Conservation (phyloP, 148 eudicot genomes). For the Camellia lanceoleosa region DNA sequence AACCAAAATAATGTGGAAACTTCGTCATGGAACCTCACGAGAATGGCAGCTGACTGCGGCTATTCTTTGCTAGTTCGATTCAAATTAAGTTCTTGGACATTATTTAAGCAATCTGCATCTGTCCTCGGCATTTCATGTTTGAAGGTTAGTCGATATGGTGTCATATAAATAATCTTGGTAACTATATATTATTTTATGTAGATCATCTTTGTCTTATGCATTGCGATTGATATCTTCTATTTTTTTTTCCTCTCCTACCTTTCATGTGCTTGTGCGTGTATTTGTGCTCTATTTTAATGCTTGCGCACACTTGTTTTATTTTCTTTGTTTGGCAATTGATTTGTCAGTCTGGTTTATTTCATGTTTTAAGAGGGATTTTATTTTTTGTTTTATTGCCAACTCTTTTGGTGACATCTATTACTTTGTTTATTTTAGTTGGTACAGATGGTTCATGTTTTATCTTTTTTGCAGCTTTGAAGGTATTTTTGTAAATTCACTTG, state of each 20-base stretch:
- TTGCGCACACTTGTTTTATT: no score
- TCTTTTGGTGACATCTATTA: no score
- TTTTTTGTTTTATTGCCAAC: no score
- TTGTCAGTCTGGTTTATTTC: no score
- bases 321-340: no score
- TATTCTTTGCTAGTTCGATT: conserved; percentile 31
- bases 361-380: no score
- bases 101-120: conserved; percentile 22
- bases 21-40: conserved; percentile 7
- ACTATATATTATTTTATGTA: background rate
- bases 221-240: background rate
- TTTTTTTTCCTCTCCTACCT: no score
- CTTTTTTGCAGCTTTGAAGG: no score
- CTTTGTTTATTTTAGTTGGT: no score
- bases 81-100: conserved; percentile 15
- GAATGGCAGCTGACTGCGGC: conserved; percentile 25
- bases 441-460: no score
- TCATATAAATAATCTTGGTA: background rate
- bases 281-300: no score
- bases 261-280: background rate
- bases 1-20: conserved; percentile 23
- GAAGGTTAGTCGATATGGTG: conserved; percentile 28
- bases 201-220: background rate
- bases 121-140: conserved; percentile 38
- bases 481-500: no score